phyloP scores from a whole-genome alignment of 352 stramenopile genomes.

The Globisporangium parvum region DNA sequence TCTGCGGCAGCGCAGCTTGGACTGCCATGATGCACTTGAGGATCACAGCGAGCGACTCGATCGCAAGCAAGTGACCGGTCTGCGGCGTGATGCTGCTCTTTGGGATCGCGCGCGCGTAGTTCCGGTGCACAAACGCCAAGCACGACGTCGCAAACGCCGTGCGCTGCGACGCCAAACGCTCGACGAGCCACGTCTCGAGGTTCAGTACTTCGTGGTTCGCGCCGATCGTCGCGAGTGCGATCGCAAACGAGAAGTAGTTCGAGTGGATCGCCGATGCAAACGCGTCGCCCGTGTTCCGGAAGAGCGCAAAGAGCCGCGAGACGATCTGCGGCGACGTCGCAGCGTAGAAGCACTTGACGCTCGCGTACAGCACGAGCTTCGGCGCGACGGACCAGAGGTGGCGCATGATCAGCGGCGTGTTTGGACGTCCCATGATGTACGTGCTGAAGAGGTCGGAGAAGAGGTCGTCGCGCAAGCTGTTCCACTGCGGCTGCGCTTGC shows the following conservation, averaged over 20 bases:
- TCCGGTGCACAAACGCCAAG: slow-evolving; percentile 80
- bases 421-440: slow-evolving; percentile 83
- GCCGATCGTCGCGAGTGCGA: slow-evolving; percentile 75
- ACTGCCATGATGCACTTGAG: slow-evolving; percentile 81
- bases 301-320: slow-evolving; percentile 74
- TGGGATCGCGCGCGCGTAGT: slow-evolving; percentile 74
- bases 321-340: slow-evolving; percentile 76
- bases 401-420: slow-evolving; percentile 84
- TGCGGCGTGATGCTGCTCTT: slow-evolving; percentile 78
- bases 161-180: slow-evolving; percentile 68
- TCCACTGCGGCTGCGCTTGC: slow-evolving; percentile 70
- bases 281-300: slow-evolving; percentile 78
- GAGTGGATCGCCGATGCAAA: slow-evolving; percentile 80
- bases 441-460: slow-evolving; percentile 85
- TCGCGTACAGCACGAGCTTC: slow-evolving; percentile 84
- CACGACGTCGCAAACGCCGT: slow-evolving; percentile 83
- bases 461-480: slow-evolving; percentile 75
- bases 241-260: slow-evolving; percentile 87
- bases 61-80: slow-evolving; percentile 72
- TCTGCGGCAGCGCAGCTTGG: slow-evolving; percentile 57
- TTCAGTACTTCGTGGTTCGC: slow-evolving; percentile 84
- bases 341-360: slow-evolving; percentile 84
- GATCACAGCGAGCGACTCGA: slow-evolving; percentile 80
- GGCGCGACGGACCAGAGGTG: slow-evolving; percentile 81
- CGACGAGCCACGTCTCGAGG: slow-evolving; percentile 77